phyloP scores from a whole-genome alignment of 768 basidiomycete species.

The Roridomyces roridus region DNA sequence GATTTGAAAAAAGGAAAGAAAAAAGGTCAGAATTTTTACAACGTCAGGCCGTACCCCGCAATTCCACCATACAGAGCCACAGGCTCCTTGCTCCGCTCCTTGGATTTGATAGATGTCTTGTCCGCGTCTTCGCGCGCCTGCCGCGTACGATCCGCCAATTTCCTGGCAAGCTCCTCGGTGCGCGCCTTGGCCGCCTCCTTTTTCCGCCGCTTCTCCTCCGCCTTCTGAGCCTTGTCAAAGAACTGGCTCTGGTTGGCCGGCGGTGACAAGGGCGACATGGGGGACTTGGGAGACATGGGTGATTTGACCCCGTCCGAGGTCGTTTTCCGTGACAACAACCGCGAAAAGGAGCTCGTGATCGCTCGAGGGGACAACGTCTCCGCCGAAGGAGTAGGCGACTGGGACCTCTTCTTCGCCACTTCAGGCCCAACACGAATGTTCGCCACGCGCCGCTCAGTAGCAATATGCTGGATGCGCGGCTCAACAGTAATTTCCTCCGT shows the following conservation, averaged over 20 bases:
- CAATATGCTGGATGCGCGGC: not conserved
- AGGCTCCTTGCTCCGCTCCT: constrained; percentile 18
- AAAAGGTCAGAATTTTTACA: not conserved
- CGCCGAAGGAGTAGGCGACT: constrained; percentile 22
- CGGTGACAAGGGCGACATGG: constrained; percentile 10
- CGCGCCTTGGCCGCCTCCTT: constrained; percentile 45
- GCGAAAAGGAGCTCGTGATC: constrained; percentile 27
- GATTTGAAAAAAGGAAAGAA: too few relatives aligned
- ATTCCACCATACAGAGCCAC: constrained; percentile 29
- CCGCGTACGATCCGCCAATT: constrained; percentile 46
- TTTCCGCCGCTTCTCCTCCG: constrained; percentile 47
- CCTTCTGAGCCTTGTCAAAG: constrained; percentile 47
- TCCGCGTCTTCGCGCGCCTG: constrained; percentile 38
- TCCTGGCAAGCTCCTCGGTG: constrained; percentile 49
- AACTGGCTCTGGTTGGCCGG: constrained; percentile 20
- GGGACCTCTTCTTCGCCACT: too few relatives aligned
- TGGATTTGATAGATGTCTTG: constrained; percentile 30
- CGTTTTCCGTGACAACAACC: constrained; percentile 30
- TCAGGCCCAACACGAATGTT: not conserved
- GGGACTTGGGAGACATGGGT: constrained; percentile 11
- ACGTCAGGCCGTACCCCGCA: constrained; percentile 1
- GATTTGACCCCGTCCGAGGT: not conserved
- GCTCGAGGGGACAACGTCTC: constrained; percentile 22
- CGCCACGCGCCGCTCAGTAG: not conserved
- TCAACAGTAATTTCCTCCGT: not conserved